phyloP scores from a whole-genome alignment of 495 filamentous ascomycete genomes.

The Mycothermus thermophilus region DNA sequence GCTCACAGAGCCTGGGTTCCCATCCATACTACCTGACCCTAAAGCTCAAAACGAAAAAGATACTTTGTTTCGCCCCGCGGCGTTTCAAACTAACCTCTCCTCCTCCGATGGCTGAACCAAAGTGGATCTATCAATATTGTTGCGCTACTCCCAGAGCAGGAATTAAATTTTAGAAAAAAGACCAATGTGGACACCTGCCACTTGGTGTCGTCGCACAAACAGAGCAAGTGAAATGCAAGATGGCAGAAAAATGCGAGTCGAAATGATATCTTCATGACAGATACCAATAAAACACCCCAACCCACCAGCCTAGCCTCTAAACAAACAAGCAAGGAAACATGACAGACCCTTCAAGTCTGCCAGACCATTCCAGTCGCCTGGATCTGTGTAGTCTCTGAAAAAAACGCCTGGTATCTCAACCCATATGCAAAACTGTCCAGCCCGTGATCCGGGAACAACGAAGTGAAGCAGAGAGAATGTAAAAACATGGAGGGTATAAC shows the following conservation, averaged over 20 bases:
- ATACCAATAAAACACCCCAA: background rate
- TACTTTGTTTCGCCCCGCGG: too few relatives aligned
- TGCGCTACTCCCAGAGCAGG: conserved; percentile 22
- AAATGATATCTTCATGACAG: background rate
- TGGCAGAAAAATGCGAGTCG: too few relatives aligned
- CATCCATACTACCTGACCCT: too few relatives aligned
- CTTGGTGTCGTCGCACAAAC: background rate
- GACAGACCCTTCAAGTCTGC: too few relatives aligned
- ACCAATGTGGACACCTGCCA: background rate
- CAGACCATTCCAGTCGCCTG: conserved; percentile 14
- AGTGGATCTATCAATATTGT: too few relatives aligned
- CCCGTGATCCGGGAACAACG: conserved; percentile 2
- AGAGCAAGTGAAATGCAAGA: conserved; percentile 1
- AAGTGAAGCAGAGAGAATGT: conserved; percentile 4
- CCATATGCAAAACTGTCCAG: conserved; percentile 13
- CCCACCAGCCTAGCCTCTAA: background rate
- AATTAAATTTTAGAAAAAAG: conserved; percentile 10
- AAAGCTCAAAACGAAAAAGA: too few relatives aligned
- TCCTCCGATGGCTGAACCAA: too few relatives aligned
- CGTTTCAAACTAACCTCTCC: too few relatives aligned
- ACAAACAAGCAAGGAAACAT: conserved; percentile 1
- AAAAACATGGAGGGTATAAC: conserved; percentile 2
- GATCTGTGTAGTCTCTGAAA: conserved; percentile 7
- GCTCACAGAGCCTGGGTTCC: too few relatives aligned
- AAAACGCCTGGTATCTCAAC: conserved; percentile 23